phyloP scores from a whole-genome alignment of 441 rosid genomes.

The Pelargonium exstipulatum region DNA sequence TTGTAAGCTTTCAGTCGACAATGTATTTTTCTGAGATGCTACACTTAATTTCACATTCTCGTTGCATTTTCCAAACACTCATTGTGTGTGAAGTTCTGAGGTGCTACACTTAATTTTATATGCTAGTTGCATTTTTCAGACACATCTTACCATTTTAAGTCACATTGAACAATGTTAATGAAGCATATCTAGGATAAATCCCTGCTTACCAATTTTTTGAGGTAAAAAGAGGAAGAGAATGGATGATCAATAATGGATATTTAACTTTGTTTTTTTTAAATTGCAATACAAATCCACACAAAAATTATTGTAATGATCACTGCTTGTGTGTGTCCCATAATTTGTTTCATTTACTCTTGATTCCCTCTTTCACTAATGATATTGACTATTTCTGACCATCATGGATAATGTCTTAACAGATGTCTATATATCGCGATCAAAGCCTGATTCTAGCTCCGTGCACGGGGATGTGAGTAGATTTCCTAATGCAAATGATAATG shows the following conservation, averaged over 20 bases:
- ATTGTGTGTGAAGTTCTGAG: no score
- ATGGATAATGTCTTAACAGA: conserved; percentile 38
- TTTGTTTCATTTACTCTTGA: not conserved
- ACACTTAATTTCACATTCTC: no score
- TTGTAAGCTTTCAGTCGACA: no score
- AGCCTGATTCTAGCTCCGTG: conserved; percentile 50
- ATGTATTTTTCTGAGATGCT: no score
- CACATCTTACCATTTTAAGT: no score
- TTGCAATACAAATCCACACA: not conserved
- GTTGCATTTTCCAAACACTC: no score
- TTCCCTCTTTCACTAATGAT: not conserved
- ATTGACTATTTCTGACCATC: conserved; percentile 15
- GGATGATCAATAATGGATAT: no score
- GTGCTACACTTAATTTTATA: no score
- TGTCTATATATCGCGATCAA: conserved; percentile 43
- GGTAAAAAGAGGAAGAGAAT: no score
- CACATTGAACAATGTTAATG: not conserved
- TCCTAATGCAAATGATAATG: conserved; percentile 43
- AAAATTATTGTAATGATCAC: not conserved
- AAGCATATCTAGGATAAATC: not conserved
- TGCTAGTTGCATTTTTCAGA: no score
- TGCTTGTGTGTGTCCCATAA: not conserved
- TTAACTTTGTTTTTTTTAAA: no score
- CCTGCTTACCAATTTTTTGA: not conserved
- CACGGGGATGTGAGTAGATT: conserved; percentile 60